phyloP scores from a whole-genome alignment of 176 grass and related monocot genomes.

The Phragmites australis region DNA sequence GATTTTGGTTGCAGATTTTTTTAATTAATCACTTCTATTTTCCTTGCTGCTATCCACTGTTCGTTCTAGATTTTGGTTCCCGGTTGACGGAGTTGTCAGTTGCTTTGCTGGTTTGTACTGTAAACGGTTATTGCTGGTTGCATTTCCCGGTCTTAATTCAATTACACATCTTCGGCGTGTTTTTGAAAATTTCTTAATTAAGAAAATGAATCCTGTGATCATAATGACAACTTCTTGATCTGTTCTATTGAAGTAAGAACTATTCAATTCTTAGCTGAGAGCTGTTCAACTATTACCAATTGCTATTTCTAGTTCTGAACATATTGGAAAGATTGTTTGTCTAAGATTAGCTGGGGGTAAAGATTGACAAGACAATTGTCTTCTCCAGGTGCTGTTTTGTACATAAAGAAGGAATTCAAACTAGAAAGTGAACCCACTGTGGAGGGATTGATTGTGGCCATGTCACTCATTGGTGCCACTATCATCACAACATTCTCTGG shows the following conservation, averaged over 20 bases:
- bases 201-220: not conserved
- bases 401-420: conserved; percentile 89
- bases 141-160: no score
- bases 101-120: no score
- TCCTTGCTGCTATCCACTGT: no score
- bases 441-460: conserved; percentile 88
- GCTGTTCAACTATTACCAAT: not conserved
- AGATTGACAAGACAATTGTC: conserved; percentile 1
- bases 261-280: not conserved
- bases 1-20: not conserved
- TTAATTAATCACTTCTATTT: no score
- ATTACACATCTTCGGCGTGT: not conserved
- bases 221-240: conserved; percentile 5
- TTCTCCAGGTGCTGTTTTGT: conserved; percentile 72
- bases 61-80: no score
- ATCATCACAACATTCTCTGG: conserved; percentile 90
- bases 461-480: conserved; percentile 87
- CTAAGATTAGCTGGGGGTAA: conserved; percentile 6
- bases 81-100: no score
- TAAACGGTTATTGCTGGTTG: no score
- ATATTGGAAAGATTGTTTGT: conserved; percentile 9
- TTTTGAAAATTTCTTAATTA: not conserved
- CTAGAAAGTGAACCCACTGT: conserved; percentile 65
- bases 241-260: conserved; percentile 1
- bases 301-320: conserved; percentile 17